Percentiles rank a stretch among this genome's conserved stretches.
These are phyloP conservation scores for Gossypium turneri DNA, from an alignment of 345 rosid genomes.

Conservation along the genomic window DNA sequence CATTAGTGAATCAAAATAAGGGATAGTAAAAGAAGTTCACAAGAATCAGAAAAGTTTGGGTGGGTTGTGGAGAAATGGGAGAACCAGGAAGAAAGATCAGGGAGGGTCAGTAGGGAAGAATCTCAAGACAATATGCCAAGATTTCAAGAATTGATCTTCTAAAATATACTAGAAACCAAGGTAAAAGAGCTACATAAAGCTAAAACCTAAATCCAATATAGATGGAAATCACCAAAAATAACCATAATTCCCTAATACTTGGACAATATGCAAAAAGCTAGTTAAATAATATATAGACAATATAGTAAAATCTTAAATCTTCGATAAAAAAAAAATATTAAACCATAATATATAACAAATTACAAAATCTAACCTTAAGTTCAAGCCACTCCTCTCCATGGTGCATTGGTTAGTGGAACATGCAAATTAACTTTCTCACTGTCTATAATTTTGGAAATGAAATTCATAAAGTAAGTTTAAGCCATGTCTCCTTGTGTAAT, in stretches of 20 bases:
- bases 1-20: neutral
- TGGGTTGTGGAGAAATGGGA: neutral
- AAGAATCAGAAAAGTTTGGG: neutral
- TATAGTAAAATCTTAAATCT: neutral
- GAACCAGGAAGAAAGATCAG: neutral
- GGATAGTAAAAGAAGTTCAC: neutral
- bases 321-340: too few relatives aligned
- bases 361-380: neutral
- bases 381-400: neutral
- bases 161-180: constrained; percentile 4
- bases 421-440: neutral
- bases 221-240: neutral
- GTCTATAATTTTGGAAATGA: neutral
- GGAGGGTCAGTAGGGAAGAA: neutral
- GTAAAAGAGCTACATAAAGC: neutral
- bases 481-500: neutral
- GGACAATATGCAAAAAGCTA: too few relatives aligned
- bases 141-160: neutral
- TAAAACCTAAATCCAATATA: neutral
- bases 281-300: neutral
- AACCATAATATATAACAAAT: too few relatives aligned
- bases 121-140: neutral
- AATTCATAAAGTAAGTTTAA: neutral
- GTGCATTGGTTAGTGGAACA: neutral
- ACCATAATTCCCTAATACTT: neutral